Base-by-base conservation (phyloP, 2,329 filamentous ascomycete species). In the Ceratocystis harringtonii region DNA sequence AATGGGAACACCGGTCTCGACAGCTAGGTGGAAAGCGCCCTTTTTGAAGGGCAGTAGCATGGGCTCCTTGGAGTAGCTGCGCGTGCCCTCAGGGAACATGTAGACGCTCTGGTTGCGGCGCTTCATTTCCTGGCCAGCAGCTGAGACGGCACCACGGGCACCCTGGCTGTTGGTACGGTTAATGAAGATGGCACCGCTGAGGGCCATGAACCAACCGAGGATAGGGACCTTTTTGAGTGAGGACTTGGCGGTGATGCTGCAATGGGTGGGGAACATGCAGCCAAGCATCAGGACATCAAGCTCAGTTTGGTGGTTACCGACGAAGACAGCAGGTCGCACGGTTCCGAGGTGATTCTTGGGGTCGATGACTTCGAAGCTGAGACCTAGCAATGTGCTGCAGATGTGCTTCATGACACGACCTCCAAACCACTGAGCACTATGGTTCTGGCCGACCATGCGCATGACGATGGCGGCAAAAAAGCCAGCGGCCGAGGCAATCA, bases 291-390 rank as follows among this genome's bases (percentile, higher is more conserved):
- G 81, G 50, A 99, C 89, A 73, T 99, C 94, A 70, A 99, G 84
- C 77, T 97, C 94, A 25, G 89, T 90, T 81, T 99, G 94, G 78
- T 99, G 94, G 76, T 97, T 97, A 50, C 88, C 89, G 70, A 99
- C 81, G 72, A 99, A 92, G 66, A 99, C 88, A 66, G 90, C 92
- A 0, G 94, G 94, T 63, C 92, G 84, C 32, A 79, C 79, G 8
- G 79, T 85, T 60, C 78, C 77, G 67, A 92, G 82, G 70, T 85
- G 74, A 69, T 85, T 76, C 67, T 84, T 73, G 48, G 84, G 74
- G 71, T 92, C 90, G 57, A 87, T 81, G 62, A 96, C 76, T 68
- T 83, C 80, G 73, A 97, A 96, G 67, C 80, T 82, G 61, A 96
- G 81, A 68, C 92, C 92, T 0, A 90, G 91, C 61, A 84, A 81